Evolutionary conservation across 768 basidiomycete genomes (phyloP), one percentile per base, ranked within the genome.

Genomic region (Lactifluus piperatus): DNA sequence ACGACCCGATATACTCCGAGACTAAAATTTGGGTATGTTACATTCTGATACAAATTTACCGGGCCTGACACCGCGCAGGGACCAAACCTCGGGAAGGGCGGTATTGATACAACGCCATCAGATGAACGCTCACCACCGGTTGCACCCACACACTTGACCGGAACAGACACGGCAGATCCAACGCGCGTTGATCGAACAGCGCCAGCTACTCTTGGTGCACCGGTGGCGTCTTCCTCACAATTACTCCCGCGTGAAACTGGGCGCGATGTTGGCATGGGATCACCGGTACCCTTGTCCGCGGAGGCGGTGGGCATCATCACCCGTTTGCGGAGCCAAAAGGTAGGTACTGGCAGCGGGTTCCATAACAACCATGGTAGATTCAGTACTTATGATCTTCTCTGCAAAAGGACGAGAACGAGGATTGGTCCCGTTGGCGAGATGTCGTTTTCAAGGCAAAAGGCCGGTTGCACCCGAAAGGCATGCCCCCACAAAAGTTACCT

Each of bases 1-100:
- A 99, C 69, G 97, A 98, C 65, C 91, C 94, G 2, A 80, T 98
- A 3, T 99, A 99, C 71, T 86, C 88, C 18, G 87, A 88, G 59
- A 74, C 76, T 34, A 79, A 78, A 41, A 89, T 90, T 52, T 91
- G 89, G 89, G 89, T 84, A 65, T 34, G 73, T 68, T 6, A 16
- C 13, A 0, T 27, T n/a, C 27, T 24, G 36, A 24, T 16, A 24
- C 50, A 29, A 60, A 51, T 14, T 5, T 18, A 3, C 37, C 22
- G 18, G 9, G 30, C n/a, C 48, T 52, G 22, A 56, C 49, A 6
- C 5, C 20, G 22, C 26, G 1, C 55, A 89, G 91, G 92, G 92
- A 34, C 71, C 76, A 27, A 79, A 81, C 18, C 69, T 89, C 7
- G 93, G 92, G 8, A 83, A 81, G 69, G 86, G 86, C 6, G 93